These are phyloP conservation scores for Solanum lycopersicoides DNA, from an alignment of 257 asterid genomes.

Conservation along the genomic window DNA sequence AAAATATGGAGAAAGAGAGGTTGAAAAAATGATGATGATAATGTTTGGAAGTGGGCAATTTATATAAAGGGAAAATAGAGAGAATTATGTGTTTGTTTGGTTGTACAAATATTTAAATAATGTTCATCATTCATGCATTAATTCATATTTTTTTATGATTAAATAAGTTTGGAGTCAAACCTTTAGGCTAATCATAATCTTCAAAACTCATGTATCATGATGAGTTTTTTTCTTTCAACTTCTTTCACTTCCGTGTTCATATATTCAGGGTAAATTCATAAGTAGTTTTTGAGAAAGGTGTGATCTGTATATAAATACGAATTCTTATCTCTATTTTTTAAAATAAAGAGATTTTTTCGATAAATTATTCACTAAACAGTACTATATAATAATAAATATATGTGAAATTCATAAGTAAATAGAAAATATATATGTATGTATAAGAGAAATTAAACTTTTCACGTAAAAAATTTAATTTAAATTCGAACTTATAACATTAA, in stretches of 20 bases:
- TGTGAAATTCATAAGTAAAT: no score
- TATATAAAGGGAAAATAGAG: conserved; percentile 27
- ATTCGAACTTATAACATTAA: not conserved
- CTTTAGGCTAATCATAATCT: not conserved
- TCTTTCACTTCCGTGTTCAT: not conserved
- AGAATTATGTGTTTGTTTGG: conserved; percentile 22
- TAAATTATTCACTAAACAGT: no score
- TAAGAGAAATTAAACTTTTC: not conserved
- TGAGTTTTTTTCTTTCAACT: not conserved
- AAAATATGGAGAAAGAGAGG: not conserved
- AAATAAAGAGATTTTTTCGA: no score
- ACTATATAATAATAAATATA: no score
- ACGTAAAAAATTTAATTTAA: not conserved
- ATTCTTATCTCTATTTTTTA: no score
- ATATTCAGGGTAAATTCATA: no score
- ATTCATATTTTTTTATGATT: not conserved
- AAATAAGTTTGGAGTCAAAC: not conserved
- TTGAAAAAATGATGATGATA: not conserved
- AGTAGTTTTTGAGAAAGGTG: no score
- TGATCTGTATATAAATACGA: accelerated
- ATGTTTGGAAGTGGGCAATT: not conserved
- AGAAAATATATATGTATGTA: no score
- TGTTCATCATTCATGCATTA: conserved; percentile 22
- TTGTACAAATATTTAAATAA: not conserved
- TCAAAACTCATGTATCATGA: not conserved